These are phyloP conservation scores for Trypanosomatidae sp. DNA, from an alignment of 208 protist species.

Conservation along the genomic window DNA sequence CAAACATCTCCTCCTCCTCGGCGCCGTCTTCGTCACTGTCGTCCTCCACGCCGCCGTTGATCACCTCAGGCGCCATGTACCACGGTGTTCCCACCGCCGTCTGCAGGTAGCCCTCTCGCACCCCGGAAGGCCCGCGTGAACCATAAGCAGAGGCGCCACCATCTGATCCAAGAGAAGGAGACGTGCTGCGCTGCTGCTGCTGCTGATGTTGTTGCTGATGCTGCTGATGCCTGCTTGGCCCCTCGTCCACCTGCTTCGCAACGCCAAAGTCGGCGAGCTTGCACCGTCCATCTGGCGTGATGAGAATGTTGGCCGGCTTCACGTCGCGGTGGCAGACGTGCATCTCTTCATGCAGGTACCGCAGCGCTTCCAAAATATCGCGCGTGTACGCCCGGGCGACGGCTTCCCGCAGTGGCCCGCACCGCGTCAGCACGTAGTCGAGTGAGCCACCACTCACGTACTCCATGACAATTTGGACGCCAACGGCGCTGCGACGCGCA, in stretches of 20 bases:
- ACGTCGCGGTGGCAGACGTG: conserved; percentile 90
- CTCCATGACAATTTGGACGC: conserved; percentile 90
- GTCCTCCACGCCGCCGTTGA: conserved; percentile 51
- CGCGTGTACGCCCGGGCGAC: conserved; percentile 75
- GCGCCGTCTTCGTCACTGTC: conserved; percentile 32
- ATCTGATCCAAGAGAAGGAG: too few species aligned
- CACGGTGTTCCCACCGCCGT: conserved; percentile 89
- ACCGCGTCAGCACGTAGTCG: conserved; percentile 61
- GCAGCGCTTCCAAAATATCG: conserved; percentile 78
- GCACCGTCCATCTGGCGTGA: conserved; percentile 76
- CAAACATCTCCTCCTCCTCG: not conserved
- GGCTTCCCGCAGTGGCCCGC: conserved; percentile 62
- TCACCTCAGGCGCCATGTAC: conserved; percentile 94
- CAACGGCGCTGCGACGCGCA: conserved; percentile 52
- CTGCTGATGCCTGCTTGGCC: not conserved
- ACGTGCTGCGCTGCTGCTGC: too few species aligned
- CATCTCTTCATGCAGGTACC: conserved; percentile 78
- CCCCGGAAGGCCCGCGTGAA: not conserved
- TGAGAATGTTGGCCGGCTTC: conserved; percentile 91
- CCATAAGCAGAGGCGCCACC: not conserved
- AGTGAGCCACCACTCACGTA: conserved; percentile 85
- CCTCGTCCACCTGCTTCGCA: conserved; percentile 55
- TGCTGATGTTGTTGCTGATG: too few species aligned
- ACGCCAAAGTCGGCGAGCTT: conserved; percentile 92
- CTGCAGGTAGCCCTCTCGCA: conserved; percentile 38